Percentiles rank a stretch among this genome's conserved stretches.
phyloP scores from a whole-genome alignment of 1,284 basidiomycete species.

The Cutaneotrichosporon sp. region DNA sequence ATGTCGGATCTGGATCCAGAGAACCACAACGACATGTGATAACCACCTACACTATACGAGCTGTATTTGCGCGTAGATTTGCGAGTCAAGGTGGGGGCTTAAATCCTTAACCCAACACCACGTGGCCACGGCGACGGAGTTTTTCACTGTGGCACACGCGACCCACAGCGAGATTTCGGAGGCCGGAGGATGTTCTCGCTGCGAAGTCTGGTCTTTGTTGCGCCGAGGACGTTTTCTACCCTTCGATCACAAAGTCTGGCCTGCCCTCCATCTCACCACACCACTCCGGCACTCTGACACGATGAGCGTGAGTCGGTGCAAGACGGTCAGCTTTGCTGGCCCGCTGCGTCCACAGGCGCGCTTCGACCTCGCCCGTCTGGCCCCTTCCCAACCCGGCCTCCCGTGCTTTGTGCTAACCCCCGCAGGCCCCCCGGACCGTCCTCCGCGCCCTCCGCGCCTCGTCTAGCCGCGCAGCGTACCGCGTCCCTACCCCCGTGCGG shows the following conservation, averaged over 20 bases:
- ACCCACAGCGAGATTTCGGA: conserved; percentile 16
- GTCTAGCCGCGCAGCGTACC: conserved; percentile 16
- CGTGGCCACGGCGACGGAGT: background rate
- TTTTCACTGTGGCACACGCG: conserved; percentile 7
- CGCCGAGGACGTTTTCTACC: conserved; percentile 2
- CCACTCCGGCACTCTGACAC: background rate
- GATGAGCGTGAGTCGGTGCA: conserved; percentile 10
- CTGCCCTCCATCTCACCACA: background rate
- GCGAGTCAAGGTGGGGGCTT: too few species aligned
- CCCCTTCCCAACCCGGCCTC: background rate
- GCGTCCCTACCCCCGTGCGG: conserved; percentile 14
- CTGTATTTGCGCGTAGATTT: background rate
- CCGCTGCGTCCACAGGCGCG: background rate
- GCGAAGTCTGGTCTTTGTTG: too few species aligned
- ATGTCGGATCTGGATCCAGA: background rate
- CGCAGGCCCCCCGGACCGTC: conserved; percentile 19
- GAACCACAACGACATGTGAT: conserved; percentile 3
- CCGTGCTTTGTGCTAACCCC: conserved; percentile 1
- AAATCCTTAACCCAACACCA: background rate
- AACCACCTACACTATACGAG: conserved; percentile 9
- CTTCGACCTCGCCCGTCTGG: background rate
- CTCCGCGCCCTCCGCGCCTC: conserved; percentile 25
- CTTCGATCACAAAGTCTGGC: background rate
- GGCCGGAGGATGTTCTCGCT: too few species aligned
- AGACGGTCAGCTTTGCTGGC: too few species aligned